Base-by-base conservation (phyloP, 768 basidiomycete genomes). In the Amanita thiersii region DNA sequence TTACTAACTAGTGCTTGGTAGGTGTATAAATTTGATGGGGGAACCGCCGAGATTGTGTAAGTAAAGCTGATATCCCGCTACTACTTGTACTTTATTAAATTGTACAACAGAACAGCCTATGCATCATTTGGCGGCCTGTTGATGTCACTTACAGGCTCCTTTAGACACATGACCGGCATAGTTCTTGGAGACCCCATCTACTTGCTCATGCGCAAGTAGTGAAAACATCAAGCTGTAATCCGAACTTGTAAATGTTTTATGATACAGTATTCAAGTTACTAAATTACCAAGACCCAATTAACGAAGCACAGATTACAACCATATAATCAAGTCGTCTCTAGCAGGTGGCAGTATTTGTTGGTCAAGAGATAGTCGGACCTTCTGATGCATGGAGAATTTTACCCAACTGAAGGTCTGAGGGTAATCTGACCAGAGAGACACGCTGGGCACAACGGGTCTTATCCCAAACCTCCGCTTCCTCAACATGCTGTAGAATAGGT, bases 21-120 rank as follows among this genome's bases (percentile, higher is more conserved):
- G 90, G 87, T 97, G 36, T 99, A 99, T 72, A 92, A 92, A 59
- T 96, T 94, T 58, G 94, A 99, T 57, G 82, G 86, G 11, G 84
- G 80, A 46, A 77, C 76, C 10, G 72, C 75, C 24, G 90, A 93
- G 51, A 77, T 81, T 52, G 91, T 94, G 90, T 93, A 68, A 49
- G 86, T 68, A 43, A 36, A 37, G 25, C 19, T 25, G 12, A 17
- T 29, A 34, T 47, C 15, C 19, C 3, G 26, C 7, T 32, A 14
- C 18, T 39, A 38, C 37, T 17, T 39, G 41, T 37, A 34, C 38
- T 34, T 55, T 50, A 37, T 30, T 52, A 23, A 42, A 12, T 29
- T 43, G 25, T 24, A 39, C 46, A 23, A 26, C 43, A 97, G 93
- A 39, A 96, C 93, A 19, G 94, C 83, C 14, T 99, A 98, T 59